Conservation (phyloP, 371 early-diverging fungal genomes). For the Zopfochytrium polystomum region DNA sequence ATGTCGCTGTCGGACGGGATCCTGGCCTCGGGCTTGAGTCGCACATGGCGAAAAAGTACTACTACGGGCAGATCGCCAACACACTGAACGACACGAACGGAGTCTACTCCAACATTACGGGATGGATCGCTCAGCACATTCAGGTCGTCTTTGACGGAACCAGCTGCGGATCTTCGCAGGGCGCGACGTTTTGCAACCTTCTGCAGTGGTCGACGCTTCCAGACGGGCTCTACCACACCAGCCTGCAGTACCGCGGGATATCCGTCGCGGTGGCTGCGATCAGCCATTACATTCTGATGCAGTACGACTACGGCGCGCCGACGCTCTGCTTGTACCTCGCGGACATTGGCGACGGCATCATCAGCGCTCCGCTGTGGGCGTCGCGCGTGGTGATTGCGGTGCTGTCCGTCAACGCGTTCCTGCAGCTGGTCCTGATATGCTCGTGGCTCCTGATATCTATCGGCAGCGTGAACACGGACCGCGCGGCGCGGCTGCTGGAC, state of each 20-base stretch:
- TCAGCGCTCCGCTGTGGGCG: neutral
- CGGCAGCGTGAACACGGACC: conserved; percentile 5
- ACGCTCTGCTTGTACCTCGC: conserved; percentile 5
- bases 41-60: neutral
- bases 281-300: conserved; percentile 13
- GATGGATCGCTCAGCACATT: conserved; percentile 12
- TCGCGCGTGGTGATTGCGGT: neutral
- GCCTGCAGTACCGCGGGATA: conserved; percentile 4
- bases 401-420: no score
- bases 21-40: neutral
- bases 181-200: conserved; percentile 10
- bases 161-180: conserved; percentile 12
- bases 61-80: conserved; percentile 11
- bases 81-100: neutral
- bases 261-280: conserved; percentile 10
- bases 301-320: conserved; percentile 8
- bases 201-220: conserved; percentile 21
- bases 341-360: conserved; percentile 2
- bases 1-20: conserved; percentile 1
- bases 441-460: conserved; percentile 8
- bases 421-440: conserved; percentile 8
- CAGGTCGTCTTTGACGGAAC: neutral
- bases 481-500: conserved; percentile 8
- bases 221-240: conserved; percentile 16
- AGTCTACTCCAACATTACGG: conserved; percentile 8